These are phyloP conservation scores for Astrocystis sublimbata DNA, from an alignment of 495 filamentous ascomycete species.

Conservation along the genomic window DNA sequence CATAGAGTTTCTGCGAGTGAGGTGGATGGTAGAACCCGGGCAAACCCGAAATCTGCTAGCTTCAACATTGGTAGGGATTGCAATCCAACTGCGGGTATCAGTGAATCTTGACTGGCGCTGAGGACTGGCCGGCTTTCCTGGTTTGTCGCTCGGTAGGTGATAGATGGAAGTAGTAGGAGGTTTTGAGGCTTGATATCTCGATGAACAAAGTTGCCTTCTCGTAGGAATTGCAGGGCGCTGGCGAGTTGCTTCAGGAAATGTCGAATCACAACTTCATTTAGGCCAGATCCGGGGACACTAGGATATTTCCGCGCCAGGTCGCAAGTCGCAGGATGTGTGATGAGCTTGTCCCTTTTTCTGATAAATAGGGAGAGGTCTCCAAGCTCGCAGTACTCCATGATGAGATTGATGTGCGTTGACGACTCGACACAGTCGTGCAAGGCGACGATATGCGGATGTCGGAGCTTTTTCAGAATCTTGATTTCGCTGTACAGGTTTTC, in stretches of 20 bases:
- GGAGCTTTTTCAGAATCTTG: constrained; percentile 83
- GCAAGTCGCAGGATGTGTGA: constrained; percentile 70
- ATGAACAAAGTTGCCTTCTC: constrained; percentile 83
- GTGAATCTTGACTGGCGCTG: constrained; percentile 69
- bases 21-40: constrained; percentile 82
- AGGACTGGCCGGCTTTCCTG: constrained; percentile 49
- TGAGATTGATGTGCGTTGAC: constrained; percentile 82
- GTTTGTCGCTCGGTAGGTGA: constrained; percentile 54
- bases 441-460: constrained; percentile 95
- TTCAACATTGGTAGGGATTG: constrained; percentile 91
- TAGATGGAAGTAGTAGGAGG: constrained; percentile 83
- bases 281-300: constrained; percentile 70
- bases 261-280: constrained; percentile 90
- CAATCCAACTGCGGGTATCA: constrained; percentile 80
- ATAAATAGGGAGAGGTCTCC: constrained; percentile 93
- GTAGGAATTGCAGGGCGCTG: constrained; percentile 86
- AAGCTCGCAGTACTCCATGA: constrained; percentile 98
- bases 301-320: constrained; percentile 93
- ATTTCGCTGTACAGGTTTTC: constrained; percentile 96
- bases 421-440: constrained; percentile 91
- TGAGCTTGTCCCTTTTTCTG: constrained; percentile 81
- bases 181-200: constrained; percentile 98
- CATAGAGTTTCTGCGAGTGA: constrained; percentile 94
- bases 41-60: constrained; percentile 97
- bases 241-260: constrained; percentile 96